phyloP scores from a whole-genome alignment of 1,284 basidiomycete genomes.

The Fistulinella staudtii region DNA sequence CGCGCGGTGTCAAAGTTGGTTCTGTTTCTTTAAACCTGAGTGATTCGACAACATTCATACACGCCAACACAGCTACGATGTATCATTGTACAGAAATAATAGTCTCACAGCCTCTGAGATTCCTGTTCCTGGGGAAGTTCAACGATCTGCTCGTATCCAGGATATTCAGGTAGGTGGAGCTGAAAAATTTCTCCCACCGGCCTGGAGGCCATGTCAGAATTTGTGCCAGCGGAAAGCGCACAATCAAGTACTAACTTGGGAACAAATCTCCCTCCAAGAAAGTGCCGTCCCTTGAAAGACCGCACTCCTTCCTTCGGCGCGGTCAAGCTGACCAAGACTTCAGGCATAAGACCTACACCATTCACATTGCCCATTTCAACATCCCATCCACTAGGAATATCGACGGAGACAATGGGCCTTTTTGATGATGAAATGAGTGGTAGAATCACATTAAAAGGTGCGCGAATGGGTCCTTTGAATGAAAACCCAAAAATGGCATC shows the following conservation, averaged over 20 bases:
- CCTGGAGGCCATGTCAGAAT: constrained; percentile 37
- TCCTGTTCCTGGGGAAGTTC: constrained; percentile 45
- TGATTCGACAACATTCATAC: no score
- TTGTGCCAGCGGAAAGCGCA: not conserved
- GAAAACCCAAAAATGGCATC: constrained; percentile 99
- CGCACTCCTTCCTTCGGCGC: constrained; percentile 89
- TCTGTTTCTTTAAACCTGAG: no score
- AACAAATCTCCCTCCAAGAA: constrained; percentile 78
- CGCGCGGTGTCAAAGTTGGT: no score
- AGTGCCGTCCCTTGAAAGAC: constrained; percentile 79
- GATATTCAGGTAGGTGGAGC: constrained; percentile 76
- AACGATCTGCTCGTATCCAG: constrained; percentile 76
- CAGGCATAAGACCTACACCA: constrained; percentile 60
- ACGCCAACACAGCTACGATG: no score
- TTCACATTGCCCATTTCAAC: constrained; percentile 74
- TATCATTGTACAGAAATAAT: not conserved
- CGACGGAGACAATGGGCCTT: constrained; percentile 84
- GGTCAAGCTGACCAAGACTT: constrained; percentile 86
- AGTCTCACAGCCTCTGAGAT: constrained; percentile 9
- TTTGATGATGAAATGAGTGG: constrained; percentile 60
- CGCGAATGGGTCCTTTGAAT: constrained; percentile 83
- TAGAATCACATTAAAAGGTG: constrained; percentile 82
- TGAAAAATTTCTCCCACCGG: constrained; percentile 66
- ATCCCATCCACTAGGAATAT: constrained; percentile 96
- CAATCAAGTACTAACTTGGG: constrained; percentile 57